phyloP scores from a whole-genome alignment of 805 yeast species.

The Candida ponderosae region DNA sequence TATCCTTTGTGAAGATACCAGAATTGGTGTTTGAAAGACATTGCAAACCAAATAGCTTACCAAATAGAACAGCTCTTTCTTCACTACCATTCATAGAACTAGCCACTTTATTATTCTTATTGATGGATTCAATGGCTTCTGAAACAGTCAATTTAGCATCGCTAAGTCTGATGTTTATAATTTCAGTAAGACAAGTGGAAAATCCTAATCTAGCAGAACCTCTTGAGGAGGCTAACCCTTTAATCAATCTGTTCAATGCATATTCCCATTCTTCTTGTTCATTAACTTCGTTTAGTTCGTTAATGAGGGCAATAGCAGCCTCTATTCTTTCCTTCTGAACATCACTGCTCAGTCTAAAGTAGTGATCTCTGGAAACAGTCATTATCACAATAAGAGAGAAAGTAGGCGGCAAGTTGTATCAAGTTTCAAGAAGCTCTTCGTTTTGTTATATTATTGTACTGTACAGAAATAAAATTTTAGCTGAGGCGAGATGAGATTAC shows the following conservation, averaged over 20 bases:
- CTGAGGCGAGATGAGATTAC: no score
- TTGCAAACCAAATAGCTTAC: constrained; percentile 79
- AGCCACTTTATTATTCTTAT: constrained; percentile 27
- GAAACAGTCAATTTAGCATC: constrained; percentile 28
- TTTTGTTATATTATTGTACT: no score
- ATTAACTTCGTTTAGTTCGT: constrained; percentile 41
- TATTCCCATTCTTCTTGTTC: constrained; percentile 66
- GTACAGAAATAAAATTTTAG: no score
- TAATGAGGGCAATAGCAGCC: constrained; percentile 60
- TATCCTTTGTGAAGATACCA: constrained; percentile 11
- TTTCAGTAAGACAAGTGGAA: constrained; percentile 79
- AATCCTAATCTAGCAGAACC: constrained; percentile 84
- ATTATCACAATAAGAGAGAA: constrained; percentile 14
- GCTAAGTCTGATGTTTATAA: constrained; percentile 29
- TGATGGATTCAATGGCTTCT: constrained; percentile 27
- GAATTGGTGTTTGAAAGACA: constrained; percentile 43
- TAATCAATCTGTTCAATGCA: constrained; percentile 68
- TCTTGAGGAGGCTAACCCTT: constrained; percentile 75
- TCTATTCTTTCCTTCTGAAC: constrained; percentile 60
- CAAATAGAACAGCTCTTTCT: constrained; percentile 73
- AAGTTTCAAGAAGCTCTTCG: background rate
- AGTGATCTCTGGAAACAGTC: constrained; percentile 65
- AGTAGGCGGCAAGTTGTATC: background rate
- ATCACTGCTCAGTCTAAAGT: constrained; percentile 72
- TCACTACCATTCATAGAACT: constrained; percentile 66